A percentile compares a stretch with the other conserved stretches of the same genome.
These are phyloP conservation scores for Lipomyces chichibuensis DNA, from an alignment of 805 yeast genomes.

Conservation along the genomic window DNA sequence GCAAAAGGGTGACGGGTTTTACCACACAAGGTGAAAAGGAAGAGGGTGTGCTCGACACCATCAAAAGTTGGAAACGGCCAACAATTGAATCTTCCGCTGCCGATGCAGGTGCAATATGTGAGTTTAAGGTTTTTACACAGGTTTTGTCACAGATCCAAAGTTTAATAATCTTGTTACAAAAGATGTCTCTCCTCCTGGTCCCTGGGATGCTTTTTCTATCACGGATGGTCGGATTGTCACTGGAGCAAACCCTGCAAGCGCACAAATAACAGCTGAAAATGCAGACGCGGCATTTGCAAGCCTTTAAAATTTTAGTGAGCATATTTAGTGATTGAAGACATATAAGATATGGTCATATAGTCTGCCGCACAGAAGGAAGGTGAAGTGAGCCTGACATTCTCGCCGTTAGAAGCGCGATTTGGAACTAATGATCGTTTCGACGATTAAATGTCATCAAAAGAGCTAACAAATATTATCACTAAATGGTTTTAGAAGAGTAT, in stretches of 20 bases:
- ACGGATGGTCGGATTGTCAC: conserved; percentile 63
- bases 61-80: conserved; percentile 6
- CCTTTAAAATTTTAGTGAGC: too few species aligned
- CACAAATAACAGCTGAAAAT: conserved; percentile 52
- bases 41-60: conserved; percentile 12
- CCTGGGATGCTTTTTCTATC: conserved; percentile 56
- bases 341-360: too few species aligned
- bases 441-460: not conserved
- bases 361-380: too few species aligned
- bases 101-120: not conserved
- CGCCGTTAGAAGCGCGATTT: too few species aligned
- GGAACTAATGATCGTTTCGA: too few species aligned
- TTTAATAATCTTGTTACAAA: too few species aligned
- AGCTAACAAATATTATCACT: not conserved
- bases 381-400: too few species aligned
- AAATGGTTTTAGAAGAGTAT: too few species aligned
- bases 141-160: too few species aligned
- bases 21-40: conserved; percentile 57
- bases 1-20: conserved; percentile 62
- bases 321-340: too few species aligned
- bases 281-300: not conserved
- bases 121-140: too few species aligned
- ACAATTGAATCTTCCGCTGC: not conserved
- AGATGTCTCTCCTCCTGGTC: conserved; percentile 48
- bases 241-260: conserved; percentile 69